These are phyloP conservation scores for Panicum miliaceum DNA, from an alignment of 176 grass and related monocot species.

Conservation along the genomic window DNA sequence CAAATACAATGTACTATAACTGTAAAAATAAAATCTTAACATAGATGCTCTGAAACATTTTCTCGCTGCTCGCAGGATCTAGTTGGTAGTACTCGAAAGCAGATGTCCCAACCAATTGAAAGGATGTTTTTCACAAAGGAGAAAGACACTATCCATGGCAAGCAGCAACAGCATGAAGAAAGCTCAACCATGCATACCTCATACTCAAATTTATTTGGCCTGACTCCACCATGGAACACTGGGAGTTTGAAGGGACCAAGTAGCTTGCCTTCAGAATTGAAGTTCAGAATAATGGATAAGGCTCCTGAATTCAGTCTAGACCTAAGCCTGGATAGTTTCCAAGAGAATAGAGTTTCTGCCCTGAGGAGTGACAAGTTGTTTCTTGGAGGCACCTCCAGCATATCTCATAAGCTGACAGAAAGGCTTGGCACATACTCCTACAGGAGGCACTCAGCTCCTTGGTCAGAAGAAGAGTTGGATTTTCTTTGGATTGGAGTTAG, in stretches of 20 bases:
- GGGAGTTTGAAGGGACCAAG: slow-evolving; percentile 41
- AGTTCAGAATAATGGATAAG: slow-evolving; percentile 54
- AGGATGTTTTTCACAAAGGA: slow-evolving; percentile 51
- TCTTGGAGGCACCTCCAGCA: slow-evolving; percentile 37
- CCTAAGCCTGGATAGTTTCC: slow-evolving; percentile 45
- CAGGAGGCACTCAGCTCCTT: slow-evolving; percentile 51
- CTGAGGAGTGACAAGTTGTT: slow-evolving; percentile 33
- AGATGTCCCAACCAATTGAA: slow-evolving; percentile 52
- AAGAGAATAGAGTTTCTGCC: slow-evolving; percentile 27
- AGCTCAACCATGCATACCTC: slow-evolving; percentile 35
- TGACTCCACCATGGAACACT: slow-evolving; percentile 36
- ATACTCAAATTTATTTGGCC: slow-evolving; percentile 53
- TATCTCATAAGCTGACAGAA: slow-evolving; percentile 51
- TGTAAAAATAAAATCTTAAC: slow-evolving; percentile 2
- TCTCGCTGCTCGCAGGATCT: slow-evolving; percentile 37
- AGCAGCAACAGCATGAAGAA: slow-evolving; percentile 44
- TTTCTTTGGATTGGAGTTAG: slow-evolving; percentile 98
- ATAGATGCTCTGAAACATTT: slow-evolving; percentile 9
- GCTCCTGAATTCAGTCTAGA: slow-evolving; percentile 46
- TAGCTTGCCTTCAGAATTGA: slow-evolving; percentile 40
- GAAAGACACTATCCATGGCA: slow-evolving; percentile 41
- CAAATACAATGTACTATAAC: not conserved
- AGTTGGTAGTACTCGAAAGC: slow-evolving; percentile 32
- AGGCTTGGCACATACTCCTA: slow-evolving; percentile 48
- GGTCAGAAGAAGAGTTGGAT: slow-evolving; percentile 96